Evolutionary conservation across 495 filamentous ascomycete species (phyloP), one percentile per base, ranked within the genome.

Genomic region (Lophium mytilinum): DNA sequence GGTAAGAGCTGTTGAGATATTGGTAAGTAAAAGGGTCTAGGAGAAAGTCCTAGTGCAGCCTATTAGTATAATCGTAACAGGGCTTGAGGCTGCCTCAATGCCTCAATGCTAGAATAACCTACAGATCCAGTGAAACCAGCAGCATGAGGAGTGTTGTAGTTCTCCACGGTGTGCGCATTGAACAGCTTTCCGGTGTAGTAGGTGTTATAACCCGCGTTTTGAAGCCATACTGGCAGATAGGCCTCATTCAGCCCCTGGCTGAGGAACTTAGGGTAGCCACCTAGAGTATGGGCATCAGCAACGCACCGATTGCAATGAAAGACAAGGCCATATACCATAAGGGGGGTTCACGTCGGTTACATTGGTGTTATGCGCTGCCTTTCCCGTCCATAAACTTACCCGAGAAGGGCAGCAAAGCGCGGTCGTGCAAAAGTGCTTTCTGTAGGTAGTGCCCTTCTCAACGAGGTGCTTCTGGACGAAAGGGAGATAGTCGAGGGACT

Each of bases 151-250:
- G 53, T 57, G 45, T 66, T 14, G 52, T 71, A 71, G 53, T 69
- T 69, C 19, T 63, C 55, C 6, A 66, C 55, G 0, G 60, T 68
- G 18, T 71, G 69, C 1, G 67, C 73, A 63, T 88, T 89, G 67
- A 86, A 84, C 2, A 89, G 73, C 66, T 89, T 89, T 37, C 85
- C 84, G 1, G 80, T 83, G 66, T 88, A 88, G 67, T 83, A 87
- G 0, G 84, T 88, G 62, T 82, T 76, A 64, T 88, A 88, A n/a
- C 84, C 84, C 0, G 81, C 78, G 7, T 79, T 56, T 58, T 88
- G 83, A 3, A 89, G 72, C 85, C 85, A 89, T 1, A 87, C 61
- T 0, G 85, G 84, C 9, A 89, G 75, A 58, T 80, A 88, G 56
- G 80, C 73, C 0, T 83, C 75, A 60, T 89, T 88, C 53, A 84